Conservation (phyloP, 805 yeast genomes). For the Saccharomycopsis fibuligera region DNA sequence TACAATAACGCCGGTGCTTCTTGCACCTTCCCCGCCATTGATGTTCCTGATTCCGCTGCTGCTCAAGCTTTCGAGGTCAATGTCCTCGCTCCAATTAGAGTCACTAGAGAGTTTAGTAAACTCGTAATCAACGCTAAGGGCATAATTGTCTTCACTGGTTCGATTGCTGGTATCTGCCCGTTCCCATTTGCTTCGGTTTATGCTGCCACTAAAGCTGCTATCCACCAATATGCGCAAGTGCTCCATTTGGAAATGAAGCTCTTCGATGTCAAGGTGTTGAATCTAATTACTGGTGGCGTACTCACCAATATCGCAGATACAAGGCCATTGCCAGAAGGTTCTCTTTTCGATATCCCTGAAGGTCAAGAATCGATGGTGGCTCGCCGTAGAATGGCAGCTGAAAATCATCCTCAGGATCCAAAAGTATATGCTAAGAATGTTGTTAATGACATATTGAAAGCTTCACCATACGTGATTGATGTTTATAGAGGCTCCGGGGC, state of each 20-base stretch:
- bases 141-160: constrained; percentile 67
- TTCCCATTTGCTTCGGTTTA: constrained; percentile 69
- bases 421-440: constrained; percentile 51
- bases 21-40: constrained; percentile 65
- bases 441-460: constrained; percentile 40
- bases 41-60: constrained; percentile 50
- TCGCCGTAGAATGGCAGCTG: constrained; percentile 54
- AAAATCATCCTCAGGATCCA: constrained; percentile 53
- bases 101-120: constrained; percentile 51
- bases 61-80: constrained; percentile 55
- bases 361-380: constrained; percentile 41
- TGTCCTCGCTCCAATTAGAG: constrained; percentile 61
- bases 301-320: constrained; percentile 63
- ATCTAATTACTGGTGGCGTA: constrained; percentile 73
- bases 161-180: constrained; percentile 56
- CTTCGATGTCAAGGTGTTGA: constrained; percentile 63
- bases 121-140: constrained; percentile 61
- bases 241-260: constrained; percentile 64
- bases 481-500: constrained; percentile 52
- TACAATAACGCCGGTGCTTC: constrained; percentile 71
- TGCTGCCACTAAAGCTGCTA: constrained; percentile 67
- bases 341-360: constrained; percentile 47
- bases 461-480: constrained; percentile 35
- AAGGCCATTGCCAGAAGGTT: constrained; percentile 49
- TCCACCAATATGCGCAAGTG: constrained; percentile 61